Base-by-base conservation (phyloP, 108 stramenopile species). In the Cylindrotheca fusiformis region DNA sequence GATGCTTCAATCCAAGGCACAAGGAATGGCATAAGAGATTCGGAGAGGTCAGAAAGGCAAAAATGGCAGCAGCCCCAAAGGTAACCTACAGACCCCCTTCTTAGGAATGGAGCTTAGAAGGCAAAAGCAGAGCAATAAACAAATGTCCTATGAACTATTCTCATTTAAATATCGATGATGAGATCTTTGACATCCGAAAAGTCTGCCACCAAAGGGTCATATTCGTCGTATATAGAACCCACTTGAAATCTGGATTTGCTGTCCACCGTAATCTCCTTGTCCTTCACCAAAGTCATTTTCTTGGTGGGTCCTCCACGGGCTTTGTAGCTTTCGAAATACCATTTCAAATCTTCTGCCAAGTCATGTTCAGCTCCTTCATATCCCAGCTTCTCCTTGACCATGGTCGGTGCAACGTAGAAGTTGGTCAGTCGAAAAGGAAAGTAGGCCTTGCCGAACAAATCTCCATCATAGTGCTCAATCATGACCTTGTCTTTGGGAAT, bases 401-500 rank as follows among this genome's bases (percentile, higher is more conserved):
- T 75, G 53, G 87, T 86, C 2, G 87, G 86, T 1, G 84, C 63
- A 14, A 93, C 88, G 50, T 89, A 93, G 55, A 93, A 93, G 51
- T 89, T 72, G 1, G 80, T 87, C 41, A 75, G 25, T 22, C 91
- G 80, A 66, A 93, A 93, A 0, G 91, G 91, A 71, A 93, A 93
- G 18, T 67, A 80, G 1, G 75, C 88, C 63, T 93, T 87, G 3
- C 88, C 91, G 24, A 87, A 63, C 14, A 52, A 3, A 49, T 60
- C 52, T 48, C 58, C 77, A 62, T 86, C 81, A 58, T 87, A 93
- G 47, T 87, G 76, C 27, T 74, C 70, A 59, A 92, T 84, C 19
- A 62, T 81, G 52, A 75, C 62, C 3, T 86, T 66, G 17, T 74
- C 72, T 48, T 67, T 55, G 0, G 58, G 52, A 45, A 85, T 70